Evolutionary conservation across 352 stramenopile species (phyloP).

Genomic region (Globisporangium echinulatum): DNA sequence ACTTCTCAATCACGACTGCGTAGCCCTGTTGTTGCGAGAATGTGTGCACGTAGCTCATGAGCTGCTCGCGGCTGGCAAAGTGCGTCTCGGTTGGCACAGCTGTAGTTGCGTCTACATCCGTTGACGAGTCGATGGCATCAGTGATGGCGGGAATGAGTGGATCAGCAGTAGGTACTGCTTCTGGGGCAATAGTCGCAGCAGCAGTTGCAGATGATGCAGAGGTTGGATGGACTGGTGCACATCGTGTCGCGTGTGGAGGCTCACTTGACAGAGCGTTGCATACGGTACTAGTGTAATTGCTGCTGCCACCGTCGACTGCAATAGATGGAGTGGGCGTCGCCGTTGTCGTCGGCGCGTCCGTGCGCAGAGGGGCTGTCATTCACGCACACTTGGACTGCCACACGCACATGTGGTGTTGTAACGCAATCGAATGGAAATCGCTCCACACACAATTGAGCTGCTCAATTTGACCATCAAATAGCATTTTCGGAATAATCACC

Average conservation of each 20-base stretch:
- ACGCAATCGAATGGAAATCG: too few species aligned
- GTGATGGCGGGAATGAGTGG: too few species aligned
- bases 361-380: conserved; percentile 10
- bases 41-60: conserved; percentile 28
- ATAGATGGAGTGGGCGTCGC: neutral
- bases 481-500: too few species aligned
- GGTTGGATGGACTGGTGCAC: neutral
- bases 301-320: neutral
- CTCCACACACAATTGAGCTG: too few species aligned
- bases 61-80: conserved; percentile 30
- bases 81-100: conserved; percentile 10
- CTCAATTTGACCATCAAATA: too few species aligned
- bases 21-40: conserved; percentile 35
- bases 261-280: too few species aligned
- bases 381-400: neutral
- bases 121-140: neutral
- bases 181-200: neutral
- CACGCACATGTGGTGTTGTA: too few species aligned
- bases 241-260: neutral
- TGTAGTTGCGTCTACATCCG: neutral
- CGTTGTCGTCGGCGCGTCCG: neutral
- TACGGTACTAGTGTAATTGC: neutral
- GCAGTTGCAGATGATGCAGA: neutral
- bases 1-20: conserved; percentile 39
- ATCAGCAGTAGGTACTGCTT: neutral